Base-by-base conservation (phyloP, 108 stramenopile genomes). In the Seminavis robusta region DNA sequence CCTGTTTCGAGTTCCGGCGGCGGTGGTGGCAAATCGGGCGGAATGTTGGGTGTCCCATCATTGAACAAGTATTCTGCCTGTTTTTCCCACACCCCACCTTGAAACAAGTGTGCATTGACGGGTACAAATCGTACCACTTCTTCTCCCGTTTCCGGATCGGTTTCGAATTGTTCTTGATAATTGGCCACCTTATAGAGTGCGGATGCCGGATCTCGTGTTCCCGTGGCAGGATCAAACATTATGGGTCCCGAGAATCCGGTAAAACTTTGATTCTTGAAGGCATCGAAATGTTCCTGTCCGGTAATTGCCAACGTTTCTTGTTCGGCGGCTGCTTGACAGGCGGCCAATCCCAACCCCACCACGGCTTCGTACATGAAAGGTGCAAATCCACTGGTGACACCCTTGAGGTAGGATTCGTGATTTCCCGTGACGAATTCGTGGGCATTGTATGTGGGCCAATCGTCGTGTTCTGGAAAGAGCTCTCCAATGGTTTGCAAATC, bases 301-400 rank as follows among this genome's bases (percentile, higher is more conserved):
- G 33, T 52, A 21, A 84, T 56, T 3, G 17, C 59, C 15, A 57
- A 32, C 52, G 37, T 40, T 9, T 68, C 33, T 1, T 45, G 10
- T 26, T 9, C 21, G 20, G 9, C 39, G 15, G 1, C n/a, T n/a
- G 50, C 56, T 0, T 36, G 23, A 31, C 73, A 74, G 13, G 74
- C 80, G 16, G 80, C 61, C 6, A 85, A 44, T 15, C 84, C 84
- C 10, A 81, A 31, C 21, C 59, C 67, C 46, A 84, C 67, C 6
- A 72, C 49, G 20, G 84, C 71, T 57, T 85, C 84, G 49, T 77
- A 85, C 15, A 64, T 6, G 39, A 79, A 71, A 11, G 52, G 17
- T 31, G 64, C 11, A 38, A 34, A 33, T 3, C 20, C 16, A 25
- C 34, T 34, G 8, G 33, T 52, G 33, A 34, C 33, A 6, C 13